Percentiles rank a stretch among this genome's conserved stretches.
Evolutionary conservation across 202 grass and related monocot species (phyloP).

Genomic region (Hordeum pubiflorum): DNA sequence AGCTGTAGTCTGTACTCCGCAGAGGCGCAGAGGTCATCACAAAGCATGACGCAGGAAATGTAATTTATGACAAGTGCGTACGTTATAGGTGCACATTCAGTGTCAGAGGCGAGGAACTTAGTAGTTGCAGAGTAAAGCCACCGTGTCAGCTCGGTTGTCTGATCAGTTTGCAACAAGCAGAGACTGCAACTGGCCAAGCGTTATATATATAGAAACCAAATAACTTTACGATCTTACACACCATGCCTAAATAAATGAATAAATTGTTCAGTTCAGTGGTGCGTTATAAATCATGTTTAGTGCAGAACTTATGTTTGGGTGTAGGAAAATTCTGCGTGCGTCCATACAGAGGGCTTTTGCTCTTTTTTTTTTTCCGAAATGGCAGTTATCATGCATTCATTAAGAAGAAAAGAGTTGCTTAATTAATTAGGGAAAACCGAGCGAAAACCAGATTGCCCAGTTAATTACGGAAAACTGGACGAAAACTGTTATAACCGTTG

Average conservation of each 20-base stretch:
- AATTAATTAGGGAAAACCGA: too few relatives aligned
- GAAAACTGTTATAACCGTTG: too few relatives aligned
- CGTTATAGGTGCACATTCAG: neutral
- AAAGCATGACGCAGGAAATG: neutral
- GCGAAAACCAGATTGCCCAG: too few relatives aligned
- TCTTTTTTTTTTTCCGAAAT: too few relatives aligned
- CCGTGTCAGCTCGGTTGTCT: neutral
- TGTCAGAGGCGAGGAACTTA: neutral
- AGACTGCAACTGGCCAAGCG: neutral
- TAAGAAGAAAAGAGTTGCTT: too few relatives aligned
- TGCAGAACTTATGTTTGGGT: neutral
- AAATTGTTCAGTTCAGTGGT: neutral
- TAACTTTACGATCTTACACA: neutral
- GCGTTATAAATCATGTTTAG: neutral
- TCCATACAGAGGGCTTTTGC: too few relatives aligned
- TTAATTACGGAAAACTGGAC: too few relatives aligned
- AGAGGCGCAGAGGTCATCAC: neutral
- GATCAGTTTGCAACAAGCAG: neutral
- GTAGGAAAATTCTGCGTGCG: neutral
- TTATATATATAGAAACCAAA: neutral
- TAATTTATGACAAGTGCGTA: neutral
- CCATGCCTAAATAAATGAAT: neutral
- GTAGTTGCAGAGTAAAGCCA: neutral
- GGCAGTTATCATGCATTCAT: too few relatives aligned
- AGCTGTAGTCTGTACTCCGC: constrained; percentile 31